Conservation (phyloP, 2,329 filamentous ascomycete species). For the Aspergillus flavus region DNA sequence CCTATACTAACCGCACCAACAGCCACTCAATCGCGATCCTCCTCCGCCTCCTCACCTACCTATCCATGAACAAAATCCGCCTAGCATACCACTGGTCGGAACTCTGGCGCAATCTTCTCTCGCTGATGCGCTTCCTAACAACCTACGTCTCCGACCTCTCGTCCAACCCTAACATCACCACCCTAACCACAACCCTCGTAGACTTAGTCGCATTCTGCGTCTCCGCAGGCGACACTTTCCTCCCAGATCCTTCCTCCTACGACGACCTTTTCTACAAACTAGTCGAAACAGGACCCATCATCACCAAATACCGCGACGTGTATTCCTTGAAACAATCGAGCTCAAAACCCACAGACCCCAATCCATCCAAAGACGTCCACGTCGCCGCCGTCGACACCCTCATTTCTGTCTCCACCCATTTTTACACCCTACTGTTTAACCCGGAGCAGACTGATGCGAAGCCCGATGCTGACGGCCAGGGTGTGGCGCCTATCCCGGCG, state of each 20-base stretch:
- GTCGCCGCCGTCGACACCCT: constrained; percentile 80
- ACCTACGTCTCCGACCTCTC: constrained; percentile 81
- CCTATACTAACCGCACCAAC: neutral
- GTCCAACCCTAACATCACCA: constrained; percentile 67
- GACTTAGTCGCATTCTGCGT: constrained; percentile 83
- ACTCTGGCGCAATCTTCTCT: constrained; percentile 85
- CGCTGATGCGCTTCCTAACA: constrained; percentile 85
- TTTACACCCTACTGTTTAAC: constrained; percentile 72
- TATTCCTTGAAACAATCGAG: constrained; percentile 56
- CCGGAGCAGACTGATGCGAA: constrained; percentile 48
- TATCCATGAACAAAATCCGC: constrained; percentile 79
- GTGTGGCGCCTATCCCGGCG: constrained; percentile 32
- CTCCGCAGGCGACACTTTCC: constrained; percentile 84
- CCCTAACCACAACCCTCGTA: constrained; percentile 74
- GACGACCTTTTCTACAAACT: constrained; percentile 99
- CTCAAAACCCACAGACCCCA: constrained; percentile 22
- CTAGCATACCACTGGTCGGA: constrained; percentile 93
- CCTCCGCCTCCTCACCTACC: constrained; percentile 78
- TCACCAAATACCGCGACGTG: constrained; percentile 78
- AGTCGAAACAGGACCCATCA: constrained; percentile 83
- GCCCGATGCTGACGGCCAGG: constrained; percentile 19
- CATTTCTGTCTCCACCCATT: constrained; percentile 77
- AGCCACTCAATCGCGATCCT: constrained; percentile 77
- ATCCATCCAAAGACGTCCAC: constrained; percentile 26
- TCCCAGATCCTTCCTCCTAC: constrained; percentile 83